Evolutionary conservation across 257 asterid genomes (phyloP), one percentile per base, ranked within the genome.

Genomic region (Cordia subcordata): DNA sequence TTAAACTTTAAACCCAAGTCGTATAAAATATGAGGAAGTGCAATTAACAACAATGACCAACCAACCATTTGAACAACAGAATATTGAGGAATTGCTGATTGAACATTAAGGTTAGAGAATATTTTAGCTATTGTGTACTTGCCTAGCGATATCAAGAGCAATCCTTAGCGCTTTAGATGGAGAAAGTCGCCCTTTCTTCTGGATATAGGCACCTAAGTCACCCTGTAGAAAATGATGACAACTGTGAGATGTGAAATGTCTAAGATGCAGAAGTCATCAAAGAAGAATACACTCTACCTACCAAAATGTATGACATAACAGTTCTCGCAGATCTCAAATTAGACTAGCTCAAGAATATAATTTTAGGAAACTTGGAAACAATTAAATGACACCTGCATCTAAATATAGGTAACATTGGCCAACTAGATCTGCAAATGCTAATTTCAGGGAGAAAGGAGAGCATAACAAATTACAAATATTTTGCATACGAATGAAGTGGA

Each of bases 71-170:
- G 13, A 13, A 49, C 1, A 49, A 17, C 11, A 16, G 16, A 49
- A 18, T 0, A n/a, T 15, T 8, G 20, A n/a, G 17, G 1, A 49
- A 49, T 9, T 8, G 16, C 10, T 17, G 20, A 4, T 2, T 49
- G 20, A 8, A 8, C 27, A 17, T 21, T 49, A 49, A 6, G 27
- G 16, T 49, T 27, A 27, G 35, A 49, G 20, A n/a, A 49, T 23
- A 22, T 53, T 52, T 18, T 14, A 5, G 55, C 57, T 18, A 52
- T 63, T 23, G 22, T 13, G 37, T 35, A 69, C 74, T 68, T 79
- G 86, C 98, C 98, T 88, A 67, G 99, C 94, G 60, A 93, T 85
- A 69, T 93, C 99, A 67, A 86, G 86, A 19, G 96, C 85, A 61
- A 83, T 82, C 82, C 96, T 81, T 64, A 93, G 68, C 20, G 93